Conservation (phyloP, 164 flowering plant genomes). For the Taxillus chinensis region DNA sequence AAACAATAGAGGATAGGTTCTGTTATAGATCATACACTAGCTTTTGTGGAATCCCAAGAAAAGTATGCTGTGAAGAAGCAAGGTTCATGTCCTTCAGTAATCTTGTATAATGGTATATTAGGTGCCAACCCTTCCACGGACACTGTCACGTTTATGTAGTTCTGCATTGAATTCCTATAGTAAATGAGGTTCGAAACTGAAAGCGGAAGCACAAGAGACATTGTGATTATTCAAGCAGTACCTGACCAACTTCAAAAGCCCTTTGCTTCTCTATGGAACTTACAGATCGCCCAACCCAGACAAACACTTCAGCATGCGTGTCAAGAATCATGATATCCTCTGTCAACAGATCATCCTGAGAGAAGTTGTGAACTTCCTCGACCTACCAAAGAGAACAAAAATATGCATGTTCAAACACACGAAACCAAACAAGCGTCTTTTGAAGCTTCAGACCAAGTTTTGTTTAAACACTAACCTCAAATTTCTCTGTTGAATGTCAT, state of each 20-base stretch:
- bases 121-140: constrained; percentile 71
- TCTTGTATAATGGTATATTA: constrained; percentile 76
- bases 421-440: no score
- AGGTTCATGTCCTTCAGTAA: constrained; percentile 97
- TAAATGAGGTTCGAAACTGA: constrained; percentile 2
- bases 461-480: constrained; percentile 51
- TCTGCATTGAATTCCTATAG: constrained; percentile 39
- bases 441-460: no score
- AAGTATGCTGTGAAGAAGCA: constrained; percentile 91
- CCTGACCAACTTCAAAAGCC: constrained; percentile 93
- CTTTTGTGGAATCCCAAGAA: constrained; percentile 89
- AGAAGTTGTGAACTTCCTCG: constrained; percentile 81
- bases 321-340: constrained; percentile 92
- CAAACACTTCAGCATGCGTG: constrained; percentile 94
- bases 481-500: constrained; percentile 62
- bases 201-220: background rate
- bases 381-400: constrained; percentile 35
- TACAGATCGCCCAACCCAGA: constrained; percentile 91
- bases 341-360: constrained; percentile 93
- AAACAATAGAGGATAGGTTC: background rate
- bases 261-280: constrained; percentile 81
- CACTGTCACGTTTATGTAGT: constrained; percentile 63
- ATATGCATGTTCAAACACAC: background rate
- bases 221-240: constrained; percentile 12
- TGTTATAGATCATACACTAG: constrained; percentile 45